Evolutionary conservation across 2,329 filamentous ascomycete genomes (phyloP).

Genomic region (Cryphonectria naterciae): DNA sequence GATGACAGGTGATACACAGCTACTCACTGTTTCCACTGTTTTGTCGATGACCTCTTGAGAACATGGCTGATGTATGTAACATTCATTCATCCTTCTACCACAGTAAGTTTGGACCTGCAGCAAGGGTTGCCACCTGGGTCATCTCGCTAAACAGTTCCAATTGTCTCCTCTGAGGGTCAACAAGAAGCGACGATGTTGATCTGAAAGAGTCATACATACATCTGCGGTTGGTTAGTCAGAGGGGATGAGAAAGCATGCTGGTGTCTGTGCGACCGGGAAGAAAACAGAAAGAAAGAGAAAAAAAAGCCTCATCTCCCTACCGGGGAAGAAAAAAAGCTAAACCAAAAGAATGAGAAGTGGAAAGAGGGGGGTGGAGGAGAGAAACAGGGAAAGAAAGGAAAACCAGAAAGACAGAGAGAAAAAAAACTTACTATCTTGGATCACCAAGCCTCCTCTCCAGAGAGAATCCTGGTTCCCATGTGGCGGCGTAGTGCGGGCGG

Average conservation of each 20-base stretch:
- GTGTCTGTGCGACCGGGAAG: neutral
- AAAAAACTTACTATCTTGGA: neutral
- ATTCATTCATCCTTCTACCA: neutral
- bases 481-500: neutral
- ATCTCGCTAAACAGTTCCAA: neutral
- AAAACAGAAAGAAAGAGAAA: neutral
- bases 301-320: neutral
- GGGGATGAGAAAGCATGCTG: neutral
- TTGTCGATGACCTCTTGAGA: too few species aligned
- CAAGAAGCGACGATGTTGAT: neutral
- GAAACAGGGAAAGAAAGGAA: neutral
- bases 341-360: too few species aligned
- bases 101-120: neutral
- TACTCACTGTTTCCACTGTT: too few species aligned
- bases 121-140: neutral
- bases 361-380: too few species aligned
- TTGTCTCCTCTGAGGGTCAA: neutral
- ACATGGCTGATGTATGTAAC: neutral
- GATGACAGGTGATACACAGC: neutral
- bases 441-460: neutral
- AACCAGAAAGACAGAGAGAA: neutral
- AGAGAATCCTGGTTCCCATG: neutral
- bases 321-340: too few species aligned
- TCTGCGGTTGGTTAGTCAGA: neutral
- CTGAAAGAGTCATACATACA: neutral